These are phyloP conservation scores for Tulasnella sp. DNA, from an alignment of 768 basidiomycete genomes.

Conservation along the genomic window DNA sequence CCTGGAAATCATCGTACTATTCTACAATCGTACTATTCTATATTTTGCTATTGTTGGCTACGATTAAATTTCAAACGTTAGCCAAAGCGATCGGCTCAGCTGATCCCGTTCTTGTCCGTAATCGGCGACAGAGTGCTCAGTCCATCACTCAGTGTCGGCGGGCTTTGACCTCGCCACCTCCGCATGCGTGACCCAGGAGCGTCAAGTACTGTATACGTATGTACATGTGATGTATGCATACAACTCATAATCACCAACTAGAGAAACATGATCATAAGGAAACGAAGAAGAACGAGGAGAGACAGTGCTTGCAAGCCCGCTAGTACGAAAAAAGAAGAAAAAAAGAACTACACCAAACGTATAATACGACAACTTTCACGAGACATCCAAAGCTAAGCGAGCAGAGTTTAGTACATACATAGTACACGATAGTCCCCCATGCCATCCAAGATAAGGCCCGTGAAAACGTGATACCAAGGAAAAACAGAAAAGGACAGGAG, in stretches of 20 bases:
- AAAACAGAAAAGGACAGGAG: neutral
- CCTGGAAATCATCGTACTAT: neutral
- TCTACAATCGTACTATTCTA: neutral
- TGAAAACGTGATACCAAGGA: neutral
- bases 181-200: neutral
- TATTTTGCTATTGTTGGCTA: neutral
- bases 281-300: neutral
- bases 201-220: neutral
- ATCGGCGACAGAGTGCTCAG: neutral
- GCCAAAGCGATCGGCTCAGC: neutral
- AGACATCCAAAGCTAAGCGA: neutral
- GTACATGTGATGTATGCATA: constrained; percentile 2
- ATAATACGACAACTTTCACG: neutral
- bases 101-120: neutral
- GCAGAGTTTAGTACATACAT: neutral
- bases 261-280: neutral
- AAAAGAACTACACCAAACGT: neutral
- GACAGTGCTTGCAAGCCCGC: neutral
- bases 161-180: neutral
- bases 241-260: neutral
- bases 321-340: neutral
- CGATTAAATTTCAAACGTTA: neutral
- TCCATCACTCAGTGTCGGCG: neutral
- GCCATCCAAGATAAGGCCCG: neutral
- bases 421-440: neutral